A percentile compares a stretch with the other conserved stretches of the same genome.
phyloP scores from a whole-genome alignment of 176 grass and related monocot genomes.

The Avena eriantha region DNA sequence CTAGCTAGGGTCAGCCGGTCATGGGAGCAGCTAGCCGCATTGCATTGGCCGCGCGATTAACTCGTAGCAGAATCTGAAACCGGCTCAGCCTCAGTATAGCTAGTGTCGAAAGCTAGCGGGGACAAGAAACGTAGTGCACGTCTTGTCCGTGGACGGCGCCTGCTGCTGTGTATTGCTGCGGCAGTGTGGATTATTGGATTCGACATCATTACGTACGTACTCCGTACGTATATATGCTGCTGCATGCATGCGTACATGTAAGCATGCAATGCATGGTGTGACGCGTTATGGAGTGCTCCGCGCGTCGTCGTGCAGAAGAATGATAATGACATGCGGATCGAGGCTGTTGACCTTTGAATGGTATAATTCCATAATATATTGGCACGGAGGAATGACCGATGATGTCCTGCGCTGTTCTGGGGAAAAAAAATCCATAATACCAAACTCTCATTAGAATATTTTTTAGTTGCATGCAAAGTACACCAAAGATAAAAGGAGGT shows the following conservation, averaged over 20 bases:
- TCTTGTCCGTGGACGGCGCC: slow-evolving; percentile 19
- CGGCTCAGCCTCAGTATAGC: not conserved
- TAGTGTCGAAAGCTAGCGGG: not conserved
- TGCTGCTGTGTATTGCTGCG: not conserved
- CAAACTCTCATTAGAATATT: too few species aligned
- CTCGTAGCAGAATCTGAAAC: not conserved
- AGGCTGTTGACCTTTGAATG: not conserved
- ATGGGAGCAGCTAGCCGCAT: slow-evolving; percentile 25
- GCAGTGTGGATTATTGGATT: not conserved
- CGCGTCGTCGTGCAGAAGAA: not conserved
- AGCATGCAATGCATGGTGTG: not conserved
- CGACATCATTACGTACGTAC: not conserved
- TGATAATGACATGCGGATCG: not conserved
- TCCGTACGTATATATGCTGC: not conserved
- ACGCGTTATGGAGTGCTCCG: slow-evolving; percentile 1
- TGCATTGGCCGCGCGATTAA: not conserved
- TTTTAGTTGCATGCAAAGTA: too few species aligned
- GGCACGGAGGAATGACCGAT: too few species aligned
- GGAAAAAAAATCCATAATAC: too few species aligned
- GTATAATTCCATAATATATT: too few species aligned
- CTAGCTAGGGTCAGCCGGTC: slow-evolving; percentile 25
- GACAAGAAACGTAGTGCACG: slow-evolving; percentile 27
- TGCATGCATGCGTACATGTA: not conserved
- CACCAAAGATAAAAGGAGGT: too few species aligned
- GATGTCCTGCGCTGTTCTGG: too few species aligned